Conservation (phyloP, 768 basidiomycete genomes). For the Leccinum rimulosum region DNA sequence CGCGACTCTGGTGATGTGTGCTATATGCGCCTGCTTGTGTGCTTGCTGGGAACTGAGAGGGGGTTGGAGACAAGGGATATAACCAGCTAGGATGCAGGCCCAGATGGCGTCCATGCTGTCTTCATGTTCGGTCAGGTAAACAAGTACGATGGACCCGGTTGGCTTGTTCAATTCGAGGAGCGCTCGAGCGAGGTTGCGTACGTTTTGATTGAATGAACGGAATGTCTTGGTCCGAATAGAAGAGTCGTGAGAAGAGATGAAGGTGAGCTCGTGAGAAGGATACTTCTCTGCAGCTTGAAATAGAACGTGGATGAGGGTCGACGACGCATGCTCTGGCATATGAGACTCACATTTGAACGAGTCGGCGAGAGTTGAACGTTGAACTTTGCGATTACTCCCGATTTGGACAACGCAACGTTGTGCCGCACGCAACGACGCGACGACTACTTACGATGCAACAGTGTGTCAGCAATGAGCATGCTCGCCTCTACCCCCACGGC, state of each 20-base stretch:
- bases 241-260: background rate
- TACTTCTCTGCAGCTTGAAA: background rate
- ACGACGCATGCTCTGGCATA: too few species aligned
- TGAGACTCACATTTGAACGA: too few species aligned
- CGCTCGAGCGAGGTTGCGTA: conserved; percentile 18
- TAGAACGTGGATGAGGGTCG: too few species aligned
- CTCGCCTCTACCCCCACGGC: too few species aligned
- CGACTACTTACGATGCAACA: too few species aligned
- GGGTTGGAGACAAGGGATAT: conserved; percentile 31
- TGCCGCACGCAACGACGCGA: too few species aligned
- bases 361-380: too few species aligned
- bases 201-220: conserved; percentile 15
- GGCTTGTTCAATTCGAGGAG: conserved; percentile 19
- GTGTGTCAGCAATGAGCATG: too few species aligned
- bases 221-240: conserved; percentile 13
- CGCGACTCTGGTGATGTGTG: conserved; percentile 20
- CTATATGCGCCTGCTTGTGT: conserved; percentile 26
- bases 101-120: conserved; percentile 31
- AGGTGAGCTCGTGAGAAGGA: background rate
- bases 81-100: conserved; percentile 28
- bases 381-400: too few species aligned
- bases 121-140: conserved; percentile 30
- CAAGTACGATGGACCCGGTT: conserved; percentile 20
- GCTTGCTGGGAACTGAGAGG: conserved; percentile 28
- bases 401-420: too few species aligned